phyloP scores from a whole-genome alignment of 2,329 filamentous ascomycete genomes.

The Ophiocordyceps camponoti-saundersi region DNA sequence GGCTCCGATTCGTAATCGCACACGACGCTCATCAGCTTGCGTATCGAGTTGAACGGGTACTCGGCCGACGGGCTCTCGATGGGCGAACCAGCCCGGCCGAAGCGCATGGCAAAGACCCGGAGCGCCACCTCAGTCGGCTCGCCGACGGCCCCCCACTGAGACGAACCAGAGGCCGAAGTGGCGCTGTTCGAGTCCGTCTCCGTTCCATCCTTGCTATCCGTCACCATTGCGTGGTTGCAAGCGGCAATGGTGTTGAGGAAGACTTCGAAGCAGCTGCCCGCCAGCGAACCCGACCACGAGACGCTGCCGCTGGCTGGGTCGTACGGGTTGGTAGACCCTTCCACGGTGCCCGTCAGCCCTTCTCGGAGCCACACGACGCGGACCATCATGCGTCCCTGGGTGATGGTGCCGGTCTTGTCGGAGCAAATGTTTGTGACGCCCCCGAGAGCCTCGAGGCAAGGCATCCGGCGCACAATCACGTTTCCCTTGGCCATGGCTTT shows the following conservation, averaged over 20 bases:
- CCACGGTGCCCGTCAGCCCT: conserved; percentile 32
- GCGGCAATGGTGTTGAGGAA: conserved; percentile 39
- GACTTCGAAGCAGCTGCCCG: conserved; percentile 22
- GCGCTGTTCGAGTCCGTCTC: conserved; percentile 28
- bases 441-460: conserved; percentile 48
- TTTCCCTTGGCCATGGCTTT: conserved; percentile 47
- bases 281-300: conserved; percentile 22
- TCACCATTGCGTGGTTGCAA: conserved; percentile 41
- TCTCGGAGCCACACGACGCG: conserved; percentile 43
- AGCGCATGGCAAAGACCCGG: conserved; percentile 56
- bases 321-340: conserved; percentile 39
- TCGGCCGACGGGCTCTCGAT: conserved; percentile 38
- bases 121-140: conserved; percentile 61
- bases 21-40: conserved; percentile 61
- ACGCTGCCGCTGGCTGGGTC: conserved; percentile 41
- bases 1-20: conserved; percentile 24
- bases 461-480: conserved; percentile 48
- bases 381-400: conserved; percentile 49
- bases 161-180: conserved; percentile 20
- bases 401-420: conserved; percentile 54
- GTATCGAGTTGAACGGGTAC: conserved; percentile 55
- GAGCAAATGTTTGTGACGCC: conserved; percentile 56
- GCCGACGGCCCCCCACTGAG: conserved; percentile 41
- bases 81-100: conserved; percentile 32
- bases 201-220: conserved; percentile 27